Evolutionary conservation across 176 grass and related monocot genomes (phyloP).

Genomic region (Aegilops sharonensis): DNA sequence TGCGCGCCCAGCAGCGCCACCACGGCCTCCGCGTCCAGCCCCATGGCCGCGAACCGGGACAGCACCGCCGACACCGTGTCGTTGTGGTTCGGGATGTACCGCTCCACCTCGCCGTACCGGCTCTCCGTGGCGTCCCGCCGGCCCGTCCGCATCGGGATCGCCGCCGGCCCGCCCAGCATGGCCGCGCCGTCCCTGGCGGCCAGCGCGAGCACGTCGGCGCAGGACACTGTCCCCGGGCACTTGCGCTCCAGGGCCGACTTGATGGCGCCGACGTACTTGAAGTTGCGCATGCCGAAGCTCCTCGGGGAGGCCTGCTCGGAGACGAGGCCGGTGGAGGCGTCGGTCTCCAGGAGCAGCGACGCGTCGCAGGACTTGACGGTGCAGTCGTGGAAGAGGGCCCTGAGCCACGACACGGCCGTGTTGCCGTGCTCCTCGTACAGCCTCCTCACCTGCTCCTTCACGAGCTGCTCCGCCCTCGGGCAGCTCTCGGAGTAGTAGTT

Average conservation of each 20-base stretch:
- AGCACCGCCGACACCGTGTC: constrained; percentile 4
- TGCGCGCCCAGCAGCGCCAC: constrained; percentile 59
- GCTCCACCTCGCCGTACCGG: not conserved
- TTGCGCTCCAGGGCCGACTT: constrained; percentile 35
- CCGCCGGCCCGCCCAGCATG: constrained; percentile 32
- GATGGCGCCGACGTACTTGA: constrained; percentile 49
- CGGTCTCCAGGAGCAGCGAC: constrained; percentile 36
- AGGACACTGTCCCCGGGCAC: constrained; percentile 63
- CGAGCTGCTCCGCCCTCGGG: constrained; percentile 32
- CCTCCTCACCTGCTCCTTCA: constrained; percentile 31
- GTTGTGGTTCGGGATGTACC: constrained; percentile 35
- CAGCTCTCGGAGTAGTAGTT: constrained; percentile 34
- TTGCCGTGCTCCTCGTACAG: constrained; percentile 50
- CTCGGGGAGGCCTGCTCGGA: constrained; percentile 39
- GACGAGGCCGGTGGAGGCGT: not conserved
- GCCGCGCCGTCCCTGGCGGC: constrained; percentile 51
- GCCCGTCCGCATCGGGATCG: constrained; percentile 36
- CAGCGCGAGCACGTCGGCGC: constrained; percentile 74
- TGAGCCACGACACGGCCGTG: constrained; percentile 46
- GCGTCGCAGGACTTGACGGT: constrained; percentile 46
- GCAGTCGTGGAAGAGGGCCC: constrained; percentile 55
- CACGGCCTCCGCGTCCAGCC: constrained; percentile 21
- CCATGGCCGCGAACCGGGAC: constrained; percentile 31
- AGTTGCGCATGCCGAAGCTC: constrained; percentile 58
- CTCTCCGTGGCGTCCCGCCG: constrained; percentile 35